Conservation (phyloP, 2,329 filamentous ascomycete species). For the Fusarium armeniacum region DNA sequence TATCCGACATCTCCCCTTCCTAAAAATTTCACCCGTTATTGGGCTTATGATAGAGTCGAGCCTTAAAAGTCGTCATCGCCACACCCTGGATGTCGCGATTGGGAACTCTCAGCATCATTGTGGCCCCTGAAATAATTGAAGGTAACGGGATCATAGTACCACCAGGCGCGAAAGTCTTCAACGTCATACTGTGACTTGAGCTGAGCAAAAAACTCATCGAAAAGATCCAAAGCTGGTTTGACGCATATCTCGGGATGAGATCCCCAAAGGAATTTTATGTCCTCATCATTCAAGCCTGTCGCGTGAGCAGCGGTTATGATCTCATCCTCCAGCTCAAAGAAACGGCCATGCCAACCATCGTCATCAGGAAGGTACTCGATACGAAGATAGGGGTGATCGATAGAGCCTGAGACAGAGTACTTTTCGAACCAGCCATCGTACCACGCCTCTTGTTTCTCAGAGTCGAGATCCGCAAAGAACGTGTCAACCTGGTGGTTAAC, state of each 20-base stretch:
- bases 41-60: neutral
- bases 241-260: too few relatives aligned
- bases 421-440: slow-evolving; percentile 16
- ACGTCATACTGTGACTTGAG: neutral
- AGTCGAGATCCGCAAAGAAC: accelerated
- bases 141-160: neutral
- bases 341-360: neutral
- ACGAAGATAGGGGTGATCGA: neutral
- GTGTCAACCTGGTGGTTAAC: accelerated
- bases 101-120: neutral
- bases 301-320: neutral
- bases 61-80: neutral
- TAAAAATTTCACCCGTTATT: too few relatives aligned
- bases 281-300: neutral
- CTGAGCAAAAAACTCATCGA: neutral
- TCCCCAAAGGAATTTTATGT: neutral
- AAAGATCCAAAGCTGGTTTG: neutral
- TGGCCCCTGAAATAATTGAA: neutral
- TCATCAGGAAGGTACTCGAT: neutral
- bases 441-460: neutral
- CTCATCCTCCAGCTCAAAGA: neutral
- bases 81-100: neutral
- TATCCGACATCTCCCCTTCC: too few relatives aligned
- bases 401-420: neutral
- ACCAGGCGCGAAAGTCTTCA: too few relatives aligned